Base-by-base conservation (phyloP, 164 flowering plant species). In the Piper betle region DNA sequence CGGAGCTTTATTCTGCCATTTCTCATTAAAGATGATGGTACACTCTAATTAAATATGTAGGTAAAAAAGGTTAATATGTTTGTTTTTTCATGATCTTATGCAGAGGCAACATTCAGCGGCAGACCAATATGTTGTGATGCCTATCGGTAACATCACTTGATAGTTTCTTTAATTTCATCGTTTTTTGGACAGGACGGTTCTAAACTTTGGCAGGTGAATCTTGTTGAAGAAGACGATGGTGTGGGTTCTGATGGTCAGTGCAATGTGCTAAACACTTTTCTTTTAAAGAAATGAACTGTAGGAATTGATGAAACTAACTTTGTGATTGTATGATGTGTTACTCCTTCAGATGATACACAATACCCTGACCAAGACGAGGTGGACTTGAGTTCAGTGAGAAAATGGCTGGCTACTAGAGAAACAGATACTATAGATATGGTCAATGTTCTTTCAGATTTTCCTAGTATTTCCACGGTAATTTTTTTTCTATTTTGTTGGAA, bases 391-490 rank as follows among this genome's bases (percentile, higher is more conserved):
- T 78, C 85, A 20, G 74, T 92, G 12, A 87, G 79, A 73, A 86
- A 85, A 37, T 92, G 98, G 97, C 77, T 92, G 69, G 69, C 46
- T 59, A 73, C 76, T 53, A 61, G 69, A 71, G 88, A 81, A 63
- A 75, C 69, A 33, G 85, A 82, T 58, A 76, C 71, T 43, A 57
- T 89, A 62, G 90, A 83, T 64, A 76, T 86, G 38, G 77, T 85
- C 60, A 91, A 87, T 68, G 74, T 89, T 69, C 87, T 92, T 62
- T 82, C 96, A 17, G 77, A 78, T 68, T 89, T 92, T 70, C 89
- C 91, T 0, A 94, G 86, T 67, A 83, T 89, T 69, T 87, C 92
- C 55, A 71, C 78, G 84, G 97, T 89, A 83, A 71, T 62, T 48
- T 55, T 19, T 37, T 37, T 6, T 38, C 5, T 46, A 10, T 46